Evolutionary conservation across 257 asterid genomes (phyloP).

Genomic region (Plantago major): DNA sequence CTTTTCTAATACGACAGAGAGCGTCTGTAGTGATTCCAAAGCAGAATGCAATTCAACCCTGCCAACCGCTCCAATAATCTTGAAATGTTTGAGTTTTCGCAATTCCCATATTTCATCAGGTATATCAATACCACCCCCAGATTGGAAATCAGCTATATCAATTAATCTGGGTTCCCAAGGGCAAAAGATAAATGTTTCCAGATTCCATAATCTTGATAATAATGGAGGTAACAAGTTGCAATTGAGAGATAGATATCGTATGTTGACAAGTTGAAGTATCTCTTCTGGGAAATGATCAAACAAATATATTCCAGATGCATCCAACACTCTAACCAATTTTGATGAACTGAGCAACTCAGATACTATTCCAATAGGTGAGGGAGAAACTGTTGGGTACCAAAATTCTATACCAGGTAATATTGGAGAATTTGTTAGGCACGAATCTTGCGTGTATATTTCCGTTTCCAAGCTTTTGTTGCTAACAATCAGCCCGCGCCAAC

Average conservation of each 20-base stretch:
- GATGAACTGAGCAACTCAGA: neutral
- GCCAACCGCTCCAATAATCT: neutral
- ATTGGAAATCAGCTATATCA: no score
- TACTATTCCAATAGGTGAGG: neutral
- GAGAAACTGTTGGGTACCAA: neutral
- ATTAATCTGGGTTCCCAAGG: no score
- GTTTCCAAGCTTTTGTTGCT: no score
- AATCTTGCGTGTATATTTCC: no score
- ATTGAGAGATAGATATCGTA: constrained; percentile 3
- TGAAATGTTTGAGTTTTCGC: constrained; percentile 11
- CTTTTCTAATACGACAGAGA: neutral
- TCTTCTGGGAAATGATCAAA: constrained; percentile 4
- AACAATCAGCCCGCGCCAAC: no score
- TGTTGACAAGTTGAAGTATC: neutral
- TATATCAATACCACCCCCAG: neutral
- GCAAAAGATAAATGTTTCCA: neutral
- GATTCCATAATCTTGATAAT: constrained; percentile 5
- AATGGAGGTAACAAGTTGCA: neutral
- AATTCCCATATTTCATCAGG: constrained; percentile 16
- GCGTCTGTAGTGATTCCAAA: constrained; percentile 8
- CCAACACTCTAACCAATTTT: constrained; percentile 12
- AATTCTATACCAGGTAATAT: no score
- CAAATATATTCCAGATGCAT: neutral
- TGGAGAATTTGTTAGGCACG: no score
- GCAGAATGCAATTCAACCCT: neutral